phyloP scores from a whole-genome alignment of 768 basidiomycete genomes.

The Sistotremastrum suecicum region DNA sequence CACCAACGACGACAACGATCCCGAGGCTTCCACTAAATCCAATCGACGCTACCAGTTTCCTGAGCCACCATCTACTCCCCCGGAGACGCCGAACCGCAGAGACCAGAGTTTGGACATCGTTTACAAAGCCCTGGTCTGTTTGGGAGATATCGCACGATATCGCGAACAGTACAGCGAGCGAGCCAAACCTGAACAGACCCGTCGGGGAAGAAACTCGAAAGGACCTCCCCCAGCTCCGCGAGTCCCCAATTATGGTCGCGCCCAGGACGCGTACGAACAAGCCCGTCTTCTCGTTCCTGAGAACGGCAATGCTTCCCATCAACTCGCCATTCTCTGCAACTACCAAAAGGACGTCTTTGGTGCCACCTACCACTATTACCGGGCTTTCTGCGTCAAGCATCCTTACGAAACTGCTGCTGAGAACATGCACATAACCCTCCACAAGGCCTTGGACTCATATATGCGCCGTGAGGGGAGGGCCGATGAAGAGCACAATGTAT shows the following conservation, averaged over 20 bases:
- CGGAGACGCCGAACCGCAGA: conserved; percentile 36
- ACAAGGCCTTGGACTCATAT: conserved; percentile 47
- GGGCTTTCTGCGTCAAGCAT: conserved; percentile 73
- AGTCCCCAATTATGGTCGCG: conserved; percentile 57
- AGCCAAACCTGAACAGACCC: conserved; percentile 29
- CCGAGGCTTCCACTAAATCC: conserved; percentile 7
- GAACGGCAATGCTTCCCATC: conserved; percentile 91
- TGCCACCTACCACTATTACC: conserved; percentile 77
- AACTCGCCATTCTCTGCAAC: conserved; percentile 83
- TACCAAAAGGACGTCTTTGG: conserved; percentile 75
- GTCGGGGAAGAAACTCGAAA: conserved; percentile 37
- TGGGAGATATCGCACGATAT: conserved; percentile 92
- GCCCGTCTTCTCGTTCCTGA: conserved; percentile 71
- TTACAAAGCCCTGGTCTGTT: conserved; percentile 79
- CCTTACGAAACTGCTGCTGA: conserved; percentile 82
- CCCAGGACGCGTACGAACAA: conserved; percentile 72
- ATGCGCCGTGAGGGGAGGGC: conserved; percentile 27
- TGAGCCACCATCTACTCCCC: conserved; percentile 10
- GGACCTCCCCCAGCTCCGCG: conserved; percentile 27
- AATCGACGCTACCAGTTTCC: conserved; percentile 42
- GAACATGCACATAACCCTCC: conserved; percentile 64
- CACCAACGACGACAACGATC: conserved; percentile 22
- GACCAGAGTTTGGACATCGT: conserved; percentile 58
- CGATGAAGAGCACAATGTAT: conserved; percentile 9
- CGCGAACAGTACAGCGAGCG: conserved; percentile 77